Conservation (phyloP, 345 rosid species). For the Linum usitatissimum region DNA sequence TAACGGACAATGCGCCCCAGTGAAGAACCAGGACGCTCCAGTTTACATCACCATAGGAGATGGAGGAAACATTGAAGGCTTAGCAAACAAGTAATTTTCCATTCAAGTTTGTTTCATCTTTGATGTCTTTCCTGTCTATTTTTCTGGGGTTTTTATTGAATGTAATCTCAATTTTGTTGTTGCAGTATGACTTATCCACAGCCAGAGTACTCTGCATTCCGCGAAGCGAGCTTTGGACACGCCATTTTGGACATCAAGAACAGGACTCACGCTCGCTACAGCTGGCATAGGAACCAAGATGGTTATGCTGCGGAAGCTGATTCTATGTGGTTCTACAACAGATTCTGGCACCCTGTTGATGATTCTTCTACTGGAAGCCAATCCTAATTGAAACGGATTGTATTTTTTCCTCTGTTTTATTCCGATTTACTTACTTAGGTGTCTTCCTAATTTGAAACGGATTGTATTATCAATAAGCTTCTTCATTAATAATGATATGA, state of each 20-base stretch:
- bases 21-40: conserved; percentile 24
- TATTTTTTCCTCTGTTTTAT: background rate
- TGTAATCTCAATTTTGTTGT: background rate
- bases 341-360: conserved; percentile 21
- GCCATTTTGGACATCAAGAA: conserved; percentile 26
- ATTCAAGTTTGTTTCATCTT: background rate
- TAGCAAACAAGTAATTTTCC: conserved; percentile 21
- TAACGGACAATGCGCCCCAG: conserved; percentile 18
- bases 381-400: background rate
- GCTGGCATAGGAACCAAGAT: conserved; percentile 34
- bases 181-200: conserved; percentile 24
- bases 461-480: no score
- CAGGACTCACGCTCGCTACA: conserved; percentile 26
- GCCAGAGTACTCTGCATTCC: conserved; percentile 25
- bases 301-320: conserved; percentile 21
- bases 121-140: background rate
- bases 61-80: conserved; percentile 34
- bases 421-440: no score
- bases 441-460: background rate
- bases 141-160: background rate
- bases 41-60: conserved; percentile 29
- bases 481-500: no score
- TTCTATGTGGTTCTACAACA: conserved; percentile 24
- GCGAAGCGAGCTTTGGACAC: conserved; percentile 37
- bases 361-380: conserved; percentile 6